Conservation (phyloP, 495 filamentous ascomycete genomes). For the Venustampulla echinocandica region DNA sequence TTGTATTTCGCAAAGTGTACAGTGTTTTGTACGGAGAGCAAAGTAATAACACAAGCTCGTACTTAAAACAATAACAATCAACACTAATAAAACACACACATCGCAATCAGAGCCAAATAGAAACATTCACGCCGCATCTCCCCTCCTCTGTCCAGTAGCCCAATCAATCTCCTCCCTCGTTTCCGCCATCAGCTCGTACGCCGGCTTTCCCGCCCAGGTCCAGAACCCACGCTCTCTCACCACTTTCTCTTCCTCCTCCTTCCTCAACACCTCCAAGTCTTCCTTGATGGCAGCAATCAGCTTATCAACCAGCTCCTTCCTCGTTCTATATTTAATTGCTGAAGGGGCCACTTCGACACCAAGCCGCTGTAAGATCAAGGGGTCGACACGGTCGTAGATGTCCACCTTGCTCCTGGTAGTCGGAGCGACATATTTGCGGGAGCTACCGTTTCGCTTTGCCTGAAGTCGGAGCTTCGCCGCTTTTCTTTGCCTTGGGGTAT, state of each 20-base stretch:
- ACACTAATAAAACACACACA: too few species aligned
- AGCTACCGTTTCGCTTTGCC: conserved; percentile 2
- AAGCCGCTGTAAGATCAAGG: conserved; percentile 20
- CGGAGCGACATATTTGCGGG: conserved; percentile 9
- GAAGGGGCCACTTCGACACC: conserved; percentile 13
- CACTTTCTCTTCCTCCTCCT: conserved; percentile 15
- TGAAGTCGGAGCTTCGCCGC: conserved; percentile 6
- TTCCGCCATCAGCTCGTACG: conserved; percentile 10
- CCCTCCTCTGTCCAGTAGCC: conserved; percentile 17
- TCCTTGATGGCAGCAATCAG: conserved; percentile 16
- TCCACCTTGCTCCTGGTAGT: neutral
- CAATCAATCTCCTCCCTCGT: conserved; percentile 17
- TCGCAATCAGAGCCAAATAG: too few species aligned
- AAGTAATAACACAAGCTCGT: too few species aligned
- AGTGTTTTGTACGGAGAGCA: too few species aligned
- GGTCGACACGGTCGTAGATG: conserved; percentile 15
- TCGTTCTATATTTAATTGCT: conserved; percentile 4
- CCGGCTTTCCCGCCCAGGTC: conserved; percentile 19
- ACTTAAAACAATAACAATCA: too few species aligned
- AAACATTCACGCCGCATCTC: too few species aligned
- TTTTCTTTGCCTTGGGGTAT: conserved; percentile 16
- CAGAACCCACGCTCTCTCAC: conserved; percentile 20
- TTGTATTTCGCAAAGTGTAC: too few species aligned
- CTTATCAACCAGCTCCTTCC: conserved; percentile 18
- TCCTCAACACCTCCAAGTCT: conserved; percentile 16